These are phyloP conservation scores for Arthrobotrys entomopaga DNA, from an alignment of 2,329 filamentous ascomycete species.

Conservation along the genomic window DNA sequence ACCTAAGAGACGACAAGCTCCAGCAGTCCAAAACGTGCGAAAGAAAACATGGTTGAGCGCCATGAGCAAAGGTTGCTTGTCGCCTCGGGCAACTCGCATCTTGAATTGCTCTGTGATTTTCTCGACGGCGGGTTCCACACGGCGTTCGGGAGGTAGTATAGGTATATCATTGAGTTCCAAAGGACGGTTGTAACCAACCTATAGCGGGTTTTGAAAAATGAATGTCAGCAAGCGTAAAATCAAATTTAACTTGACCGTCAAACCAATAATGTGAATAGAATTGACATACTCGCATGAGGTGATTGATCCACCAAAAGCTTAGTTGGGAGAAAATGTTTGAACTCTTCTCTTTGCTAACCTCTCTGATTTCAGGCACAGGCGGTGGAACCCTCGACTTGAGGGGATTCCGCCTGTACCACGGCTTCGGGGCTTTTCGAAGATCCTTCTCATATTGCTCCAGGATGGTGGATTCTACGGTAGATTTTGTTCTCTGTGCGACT, in stretches of 20 bases:
- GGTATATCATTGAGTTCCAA: slow-evolving; percentile 88
- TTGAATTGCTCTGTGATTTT: slow-evolving; percentile 78
- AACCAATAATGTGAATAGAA: slow-evolving; percentile 75
- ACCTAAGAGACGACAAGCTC: slow-evolving; percentile 85
- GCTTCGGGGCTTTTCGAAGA: slow-evolving; percentile 48
- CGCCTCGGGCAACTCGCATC: slow-evolving; percentile 76
- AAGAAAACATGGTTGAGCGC: slow-evolving; percentile 86
- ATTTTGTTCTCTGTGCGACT: slow-evolving; percentile 21
- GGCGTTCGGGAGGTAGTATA: slow-evolving; percentile 82
- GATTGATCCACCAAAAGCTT: slow-evolving; percentile 98
- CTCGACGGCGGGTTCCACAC: slow-evolving; percentile 84
- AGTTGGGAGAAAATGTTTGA: slow-evolving; percentile 91
- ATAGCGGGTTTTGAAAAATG: background rate
- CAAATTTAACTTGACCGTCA: background rate
- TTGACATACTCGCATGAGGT: slow-evolving; percentile 84
- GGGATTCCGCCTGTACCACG: slow-evolving; percentile 64
- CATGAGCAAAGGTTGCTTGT: slow-evolving; percentile 84
- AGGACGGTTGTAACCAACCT: slow-evolving; percentile 85
- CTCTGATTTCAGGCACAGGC: slow-evolving; percentile 68
- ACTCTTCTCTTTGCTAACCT: slow-evolving; percentile 77
- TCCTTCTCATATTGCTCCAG: slow-evolving; percentile 34
- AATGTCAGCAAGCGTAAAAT: background rate
- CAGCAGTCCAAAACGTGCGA: slow-evolving; percentile 81
- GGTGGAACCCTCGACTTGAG: slow-evolving; percentile 66
- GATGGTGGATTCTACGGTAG: slow-evolving; percentile 22